Base-by-base conservation (phyloP, 2,329 filamentous ascomycete species). In the Aspergillus awamori region DNA sequence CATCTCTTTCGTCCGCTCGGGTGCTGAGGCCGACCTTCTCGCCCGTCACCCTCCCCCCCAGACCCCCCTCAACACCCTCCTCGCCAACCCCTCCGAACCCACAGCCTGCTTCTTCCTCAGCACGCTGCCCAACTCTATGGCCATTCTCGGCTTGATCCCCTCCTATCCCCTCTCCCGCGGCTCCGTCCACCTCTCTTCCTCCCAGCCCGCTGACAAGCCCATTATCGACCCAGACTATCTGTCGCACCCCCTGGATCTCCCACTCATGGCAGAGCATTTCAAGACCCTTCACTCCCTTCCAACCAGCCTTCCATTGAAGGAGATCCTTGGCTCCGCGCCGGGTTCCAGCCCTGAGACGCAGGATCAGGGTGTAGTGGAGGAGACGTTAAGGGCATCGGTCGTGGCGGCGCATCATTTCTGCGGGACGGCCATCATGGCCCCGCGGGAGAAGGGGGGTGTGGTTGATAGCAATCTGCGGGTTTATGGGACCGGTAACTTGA, bases 171-270 rank as follows among this genome's bases (percentile, higher is more conserved):
- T 53, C 8, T 53, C 51, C 0, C 70, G 71, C 0, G 74, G 73
- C 0, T 65, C 63, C 8, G 65, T 72, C 1, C 73, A 75, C 52
- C 70, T 77, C 30, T 36, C 30, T 1, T 78, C 77, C 0, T 54
- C 65, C 13, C 70, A 74, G 4, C 71, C 70, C 0, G 65, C 68
- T 1, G 72, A 75, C 10, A 66, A 70, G 1, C 81, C 82, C 0
- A 66, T 75, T 22, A 76, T 81, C 60, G 74, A 83, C 64, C 80
- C 82, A 0, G 76, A 76, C 59, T 83, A 74, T 65, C 72, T 84
- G 3, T 74, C 72, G 0, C 22, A 26, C 11, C 45, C 45, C 13
- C 4, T 22, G 4, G 22, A 28, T 2, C 13, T 48, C 5, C 7
- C 15, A 15, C 17, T 48, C 8, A 26, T 28, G 45, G 45, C 45